Base-by-base conservation (phyloP, 1,284 basidiomycete species). In the Laetiporus sulphureus region DNA sequence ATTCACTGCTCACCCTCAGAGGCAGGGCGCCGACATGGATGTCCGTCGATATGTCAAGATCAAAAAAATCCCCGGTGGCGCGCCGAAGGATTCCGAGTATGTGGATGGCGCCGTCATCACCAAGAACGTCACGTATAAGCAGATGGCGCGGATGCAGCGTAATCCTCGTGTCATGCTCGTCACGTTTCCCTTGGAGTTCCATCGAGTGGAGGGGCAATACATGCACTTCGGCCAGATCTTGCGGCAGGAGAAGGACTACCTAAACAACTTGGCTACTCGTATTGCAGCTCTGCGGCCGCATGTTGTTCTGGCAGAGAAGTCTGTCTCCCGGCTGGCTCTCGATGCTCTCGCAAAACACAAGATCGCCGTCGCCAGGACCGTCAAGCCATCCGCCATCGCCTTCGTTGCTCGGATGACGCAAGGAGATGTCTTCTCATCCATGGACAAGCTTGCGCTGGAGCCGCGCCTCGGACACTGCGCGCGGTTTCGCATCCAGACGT, bases 101-200 rank as follows among this genome's bases (percentile, higher is more conserved):
- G 90, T 99, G 38, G 90, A 95, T 49, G 96, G 96, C 3, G 91
- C 90, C 8, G 93, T 99, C 37, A 96, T 98, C 57, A 95, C 93
- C 16, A 98, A 99, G 72, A 97, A 99, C 53, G 86, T 98, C 5
- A 91, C 94, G 4, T 95, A 98, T 62, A 97, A 97, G 65, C 79
- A 79, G 50, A 91, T 91, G 87, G 68, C 78, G 20, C 71, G 81
- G 40, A 71, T 69, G 6, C 73, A 86, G 48, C 71, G 70, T 25
- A 83, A 88, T 52, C 93, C 96, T 2, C 83, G 94, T 11, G 80
- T 99, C 57, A 95, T 99, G 91, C 76, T 98, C 20, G 80, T 98
- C 45, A 91, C 92, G 2, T 97, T 99, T 55, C 92, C 94, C 1
- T 73, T 99, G 48, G 95, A 99, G 62, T 99, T 95, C 56, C 86